Conservation (phyloP, 495 filamentous ascomycete genomes). For the Lindgomyces ingoldianus region DNA sequence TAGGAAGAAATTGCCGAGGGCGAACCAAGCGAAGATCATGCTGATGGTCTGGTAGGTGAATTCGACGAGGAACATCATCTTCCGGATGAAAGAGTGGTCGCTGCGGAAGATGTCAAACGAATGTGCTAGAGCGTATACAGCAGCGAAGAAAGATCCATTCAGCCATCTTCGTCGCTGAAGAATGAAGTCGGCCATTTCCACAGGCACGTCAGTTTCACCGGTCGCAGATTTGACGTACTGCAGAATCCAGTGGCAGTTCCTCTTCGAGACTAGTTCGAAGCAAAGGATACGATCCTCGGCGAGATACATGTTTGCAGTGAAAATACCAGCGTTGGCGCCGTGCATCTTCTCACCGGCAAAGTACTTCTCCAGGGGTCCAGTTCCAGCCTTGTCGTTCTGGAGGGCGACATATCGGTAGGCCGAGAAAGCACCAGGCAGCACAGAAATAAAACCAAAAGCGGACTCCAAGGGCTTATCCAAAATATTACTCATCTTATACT, state of each 20-base stretch:
- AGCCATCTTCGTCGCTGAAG: slow-evolving; percentile 95
- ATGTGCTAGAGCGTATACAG: slow-evolving; percentile 91
- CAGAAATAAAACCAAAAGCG: slow-evolving; percentile 95
- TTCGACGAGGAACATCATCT: slow-evolving; percentile 86
- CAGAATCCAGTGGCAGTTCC: slow-evolving; percentile 94
- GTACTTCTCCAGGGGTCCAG: slow-evolving; percentile 93
- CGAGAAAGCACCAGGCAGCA: slow-evolving; percentile 96
- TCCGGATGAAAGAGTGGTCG: slow-evolving; percentile 82
- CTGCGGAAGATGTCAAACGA: slow-evolving; percentile 93
- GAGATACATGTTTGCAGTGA: slow-evolving; percentile 99
- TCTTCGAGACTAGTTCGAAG: slow-evolving; percentile 96
- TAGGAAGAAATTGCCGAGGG: slow-evolving; percentile 98
- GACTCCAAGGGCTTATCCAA: slow-evolving; percentile 97
- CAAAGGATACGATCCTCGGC: slow-evolving; percentile 99
- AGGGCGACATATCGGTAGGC: slow-evolving; percentile 93
- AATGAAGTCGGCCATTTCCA: slow-evolving; percentile 91
- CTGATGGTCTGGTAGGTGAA: slow-evolving; percentile 92
- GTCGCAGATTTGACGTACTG: slow-evolving; percentile 97
- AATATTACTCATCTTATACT: slow-evolving; percentile 99
- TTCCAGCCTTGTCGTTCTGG: slow-evolving; percentile 92
- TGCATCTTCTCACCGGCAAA: slow-evolving; percentile 98
- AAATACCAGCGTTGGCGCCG: slow-evolving; percentile 91
- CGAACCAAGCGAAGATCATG: slow-evolving; percentile 99
- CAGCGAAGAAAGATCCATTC: slow-evolving; percentile 98
- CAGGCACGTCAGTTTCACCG: slow-evolving; percentile 97